These are phyloP conservation scores for Asterochloris sp. DNA, from an alignment of 139 green algal genomes.

Conservation along the genomic window DNA sequence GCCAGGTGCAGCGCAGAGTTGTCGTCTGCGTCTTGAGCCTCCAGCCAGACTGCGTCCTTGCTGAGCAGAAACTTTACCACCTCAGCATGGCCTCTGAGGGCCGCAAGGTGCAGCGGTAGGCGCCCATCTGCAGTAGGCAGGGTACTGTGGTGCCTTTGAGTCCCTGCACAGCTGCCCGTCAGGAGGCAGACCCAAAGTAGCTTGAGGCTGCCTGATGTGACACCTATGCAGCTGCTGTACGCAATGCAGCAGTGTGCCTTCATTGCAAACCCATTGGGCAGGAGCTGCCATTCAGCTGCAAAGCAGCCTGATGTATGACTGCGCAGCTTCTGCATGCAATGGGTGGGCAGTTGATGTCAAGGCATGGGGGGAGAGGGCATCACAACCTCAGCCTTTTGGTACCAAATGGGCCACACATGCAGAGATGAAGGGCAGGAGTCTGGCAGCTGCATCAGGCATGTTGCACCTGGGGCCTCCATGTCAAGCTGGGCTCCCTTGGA, in stretches of 20 bases:
- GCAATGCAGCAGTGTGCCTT: neutral
- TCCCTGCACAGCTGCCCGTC: neutral
- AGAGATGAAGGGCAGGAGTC: neutral
- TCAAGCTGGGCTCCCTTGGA: conserved; percentile 62
- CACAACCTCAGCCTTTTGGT: neutral
- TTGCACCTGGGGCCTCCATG: conserved; percentile 45
- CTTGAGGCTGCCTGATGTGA: neutral
- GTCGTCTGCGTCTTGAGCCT: conserved; percentile 8
- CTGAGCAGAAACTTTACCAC: conserved; percentile 4
- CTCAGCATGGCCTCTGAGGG: neutral
- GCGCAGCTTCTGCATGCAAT: neutral
- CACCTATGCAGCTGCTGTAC: neutral
- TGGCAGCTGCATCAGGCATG: neutral
- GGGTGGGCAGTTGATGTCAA: neutral
- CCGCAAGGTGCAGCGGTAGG: conserved; percentile 3
- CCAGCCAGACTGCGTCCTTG: conserved; percentile 13
- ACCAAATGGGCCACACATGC: neutral
- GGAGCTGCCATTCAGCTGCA: neutral
- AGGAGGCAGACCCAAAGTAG: no score
- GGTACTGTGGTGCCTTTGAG: no score
- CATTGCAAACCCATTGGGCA: neutral
- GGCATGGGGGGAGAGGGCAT: neutral
- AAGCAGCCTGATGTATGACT: neutral
- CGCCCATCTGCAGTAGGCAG: neutral
- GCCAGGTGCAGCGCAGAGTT: conserved; percentile 8